A percentile compares a stretch with the other conserved stretches of the same genome.
Conservation (phyloP, 495 filamentous ascomycete genomes). For the Aspergillus biplanus region DNA sequence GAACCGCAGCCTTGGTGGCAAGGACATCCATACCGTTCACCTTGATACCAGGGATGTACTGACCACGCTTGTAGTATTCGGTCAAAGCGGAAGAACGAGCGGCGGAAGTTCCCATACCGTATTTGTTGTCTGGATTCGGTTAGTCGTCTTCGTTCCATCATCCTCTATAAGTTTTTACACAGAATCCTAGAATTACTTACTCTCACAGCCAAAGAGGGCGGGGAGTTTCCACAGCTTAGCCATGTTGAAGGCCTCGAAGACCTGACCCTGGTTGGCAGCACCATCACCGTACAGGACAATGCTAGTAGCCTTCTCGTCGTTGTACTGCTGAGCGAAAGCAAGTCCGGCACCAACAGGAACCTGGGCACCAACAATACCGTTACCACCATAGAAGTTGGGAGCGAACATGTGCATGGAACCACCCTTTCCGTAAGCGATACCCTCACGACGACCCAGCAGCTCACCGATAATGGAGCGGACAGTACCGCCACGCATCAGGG, state of each 20-base stretch:
- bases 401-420: conserved; percentile 99
- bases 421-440: conserved; percentile 98
- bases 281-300: conserved; percentile 96
- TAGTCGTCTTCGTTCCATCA: conserved; percentile 19
- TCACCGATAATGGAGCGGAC: conserved; percentile 96
- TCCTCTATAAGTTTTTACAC: background rate
- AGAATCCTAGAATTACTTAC: conserved; percentile 55
- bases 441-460: conserved; percentile 89
- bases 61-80: conserved; percentile 99
- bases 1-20: conserved; percentile 92
- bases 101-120: conserved; percentile 98
- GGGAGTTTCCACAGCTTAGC: conserved; percentile 98
- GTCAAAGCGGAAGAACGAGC: conserved; percentile 91
- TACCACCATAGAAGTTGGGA: conserved; percentile 96
- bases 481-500: conserved; percentile 91
- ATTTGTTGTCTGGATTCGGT: conserved; percentile 86
- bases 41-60: conserved; percentile 99
- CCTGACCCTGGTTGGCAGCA: conserved; percentile 97
- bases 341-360: conserved; percentile 96
- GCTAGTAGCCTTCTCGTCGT: conserved; percentile 77
- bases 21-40: conserved; percentile 99
- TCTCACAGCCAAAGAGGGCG: conserved; percentile 95
- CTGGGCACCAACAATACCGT: conserved; percentile 98
- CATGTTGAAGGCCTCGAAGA: conserved; percentile 99
- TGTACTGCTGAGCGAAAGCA: conserved; percentile 96